These are phyloP conservation scores for Phytophthora kernoviae DNA, from an alignment of 352 stramenopile genomes.

Conservation along the genomic window DNA sequence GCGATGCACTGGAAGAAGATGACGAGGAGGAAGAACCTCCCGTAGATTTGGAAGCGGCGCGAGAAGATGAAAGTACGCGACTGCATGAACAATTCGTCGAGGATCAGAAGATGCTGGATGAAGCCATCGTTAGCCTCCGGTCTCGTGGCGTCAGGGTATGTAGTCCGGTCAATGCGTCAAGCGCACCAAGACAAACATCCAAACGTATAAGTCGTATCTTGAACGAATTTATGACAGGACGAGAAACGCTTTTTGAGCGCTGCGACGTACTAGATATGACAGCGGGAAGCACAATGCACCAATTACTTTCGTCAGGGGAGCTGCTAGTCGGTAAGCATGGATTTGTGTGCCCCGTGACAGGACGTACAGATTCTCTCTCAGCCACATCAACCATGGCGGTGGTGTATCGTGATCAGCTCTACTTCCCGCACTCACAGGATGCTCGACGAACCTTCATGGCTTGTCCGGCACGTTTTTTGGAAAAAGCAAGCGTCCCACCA, in stretches of 20 bases:
- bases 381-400: constrained; percentile 17
- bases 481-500: constrained; percentile 25
- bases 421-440: constrained; percentile 50
- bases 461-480: constrained; percentile 27
- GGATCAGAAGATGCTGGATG: constrained; percentile 44
- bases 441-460: constrained; percentile 22
- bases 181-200: constrained; percentile 39
- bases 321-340: constrained; percentile 60
- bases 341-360: constrained; percentile 44
- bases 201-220: constrained; percentile 37
- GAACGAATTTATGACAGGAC: constrained; percentile 37
- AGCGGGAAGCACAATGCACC: constrained; percentile 4
- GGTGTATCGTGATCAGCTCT: constrained; percentile 56
- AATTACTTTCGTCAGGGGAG: constrained; percentile 45
- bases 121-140: constrained; percentile 40
- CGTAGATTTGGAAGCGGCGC: constrained; percentile 37
- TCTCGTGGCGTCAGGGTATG: constrained; percentile 42
- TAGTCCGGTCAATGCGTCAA: constrained; percentile 27
- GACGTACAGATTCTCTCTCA: constrained; percentile 10
- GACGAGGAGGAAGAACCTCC: constrained; percentile 26
- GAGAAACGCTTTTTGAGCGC: constrained; percentile 51
- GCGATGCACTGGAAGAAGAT: constrained; percentile 9
- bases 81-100: constrained; percentile 48
- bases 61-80: constrained; percentile 49
- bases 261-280: constrained; percentile 38